A percentile compares a stretch with the other conserved stretches of the same genome.
phyloP scores from a whole-genome alignment of 2,329 filamentous ascomycete species.

The Ceratocystis destructans region DNA sequence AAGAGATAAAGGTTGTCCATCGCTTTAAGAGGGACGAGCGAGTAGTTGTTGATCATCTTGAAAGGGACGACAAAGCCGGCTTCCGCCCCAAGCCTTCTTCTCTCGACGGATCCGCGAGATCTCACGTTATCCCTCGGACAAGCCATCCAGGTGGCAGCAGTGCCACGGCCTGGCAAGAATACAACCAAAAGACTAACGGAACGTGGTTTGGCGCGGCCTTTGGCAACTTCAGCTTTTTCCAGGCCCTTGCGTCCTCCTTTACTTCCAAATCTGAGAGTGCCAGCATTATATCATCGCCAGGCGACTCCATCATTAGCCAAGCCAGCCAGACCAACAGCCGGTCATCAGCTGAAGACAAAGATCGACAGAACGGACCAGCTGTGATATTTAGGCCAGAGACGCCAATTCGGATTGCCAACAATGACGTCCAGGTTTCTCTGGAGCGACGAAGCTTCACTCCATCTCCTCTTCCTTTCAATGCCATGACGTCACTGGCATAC shows the following conservation, averaged over 20 bases:
- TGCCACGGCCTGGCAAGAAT: constrained; percentile 17
- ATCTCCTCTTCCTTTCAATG: constrained; percentile 64
- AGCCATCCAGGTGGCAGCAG: constrained; percentile 13
- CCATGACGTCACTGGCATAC: constrained; percentile 87
- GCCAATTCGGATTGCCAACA: constrained; percentile 59
- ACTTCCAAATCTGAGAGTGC: constrained; percentile 16
- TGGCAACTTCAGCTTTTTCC: constrained; percentile 18
- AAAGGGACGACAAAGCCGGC: constrained; percentile 13
- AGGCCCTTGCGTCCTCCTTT: constrained; percentile 17
- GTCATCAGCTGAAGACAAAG: constrained; percentile 17
- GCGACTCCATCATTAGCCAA: constrained; percentile 12
- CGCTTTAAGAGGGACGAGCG: constrained; percentile 64
- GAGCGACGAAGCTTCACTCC: constrained; percentile 71
- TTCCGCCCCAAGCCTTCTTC: constrained; percentile 1
- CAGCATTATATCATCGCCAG: constrained; percentile 16
- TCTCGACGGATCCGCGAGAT: not conserved
- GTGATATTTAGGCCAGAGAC: constrained; percentile 63
- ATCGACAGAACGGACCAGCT: constrained; percentile 36
- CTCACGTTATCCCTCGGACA: constrained; percentile 13
- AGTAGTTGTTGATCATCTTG: constrained; percentile 42
- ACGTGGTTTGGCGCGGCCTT: constrained; percentile 18
- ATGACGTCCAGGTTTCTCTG: constrained; percentile 80
- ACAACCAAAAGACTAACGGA: constrained; percentile 16
- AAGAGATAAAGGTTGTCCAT: constrained; percentile 70
- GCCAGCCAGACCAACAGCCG: constrained; percentile 7